phyloP scores from a whole-genome alignment of 805 yeast genomes.

The Candida michaelii region DNA sequence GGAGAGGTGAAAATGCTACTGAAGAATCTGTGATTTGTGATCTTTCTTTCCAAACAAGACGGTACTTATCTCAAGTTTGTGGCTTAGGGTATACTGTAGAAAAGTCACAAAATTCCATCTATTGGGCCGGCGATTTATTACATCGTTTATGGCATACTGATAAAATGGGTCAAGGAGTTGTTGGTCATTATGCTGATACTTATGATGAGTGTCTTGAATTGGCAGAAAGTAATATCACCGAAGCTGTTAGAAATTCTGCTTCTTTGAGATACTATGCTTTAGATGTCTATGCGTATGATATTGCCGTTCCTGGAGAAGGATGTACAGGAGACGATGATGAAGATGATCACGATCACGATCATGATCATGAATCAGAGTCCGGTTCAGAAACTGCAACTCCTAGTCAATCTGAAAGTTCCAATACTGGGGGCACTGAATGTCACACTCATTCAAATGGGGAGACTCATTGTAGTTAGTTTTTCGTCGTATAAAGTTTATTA shows the following conservation, averaged over 20 bases:
- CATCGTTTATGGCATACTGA: constrained; percentile 41
- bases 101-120: constrained; percentile 21
- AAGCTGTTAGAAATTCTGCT: constrained; percentile 29
- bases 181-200: constrained; percentile 38
- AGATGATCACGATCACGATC: background rate
- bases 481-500: too few relatives aligned
- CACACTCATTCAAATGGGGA: constrained; percentile 20
- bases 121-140: constrained; percentile 37
- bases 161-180: constrained; percentile 25
- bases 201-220: constrained; percentile 31
- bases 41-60: constrained; percentile 31
- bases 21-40: constrained; percentile 44
- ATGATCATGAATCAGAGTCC: too few relatives aligned
- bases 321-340: constrained; percentile 14
- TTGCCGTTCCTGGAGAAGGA: constrained; percentile 21
- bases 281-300: constrained; percentile 20
- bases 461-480: constrained; percentile 19
- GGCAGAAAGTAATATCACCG: constrained; percentile 29
- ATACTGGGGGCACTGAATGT: constrained; percentile 10
- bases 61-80: constrained; percentile 31
- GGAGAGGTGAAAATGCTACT: constrained; percentile 33
- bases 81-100: constrained; percentile 31
- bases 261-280: constrained; percentile 9
- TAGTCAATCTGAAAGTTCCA: background rate
- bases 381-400: too few relatives aligned